Evolutionary conservation across 2,329 filamentous ascomycete species (phyloP), one percentile per base, ranked within the genome.

Genomic region (Pseudogymnoascus sp.): DNA sequence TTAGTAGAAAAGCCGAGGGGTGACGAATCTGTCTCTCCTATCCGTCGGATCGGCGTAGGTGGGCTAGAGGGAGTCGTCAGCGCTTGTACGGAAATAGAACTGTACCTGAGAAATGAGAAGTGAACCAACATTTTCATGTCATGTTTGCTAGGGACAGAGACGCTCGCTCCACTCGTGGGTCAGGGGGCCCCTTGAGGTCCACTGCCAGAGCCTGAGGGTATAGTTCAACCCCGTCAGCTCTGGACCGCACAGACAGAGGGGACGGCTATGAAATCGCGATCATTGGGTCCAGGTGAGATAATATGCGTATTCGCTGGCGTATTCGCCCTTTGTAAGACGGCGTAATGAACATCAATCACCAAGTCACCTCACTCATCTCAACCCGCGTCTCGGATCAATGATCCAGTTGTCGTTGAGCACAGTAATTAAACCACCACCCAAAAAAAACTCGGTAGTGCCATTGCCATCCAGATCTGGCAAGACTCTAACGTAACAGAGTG

Each of bases 31-130:
- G 14, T 45, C 6, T 51, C 48, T 51, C 23, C 21, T 54, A 31
- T 31, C 48, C 48, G 48, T 54, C 25, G 48, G 48, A 54, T 54
- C 48, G 48, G 48, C 48, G 25, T 4, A 6, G 23, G 48, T 54
- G 48, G 48, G 11, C 48, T 25, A 31, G 23, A 28, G 48, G 28
- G 48, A n/a, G 23, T 16, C 48, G 25, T 54, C 23, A 54, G 48
- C 48, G 14, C 48, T 54, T 54, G 48, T 31, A 54, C 48, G 14
- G 48, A 54, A 54, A 54, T 54, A 54, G 48, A 54, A 31, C 48
- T 31, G 3, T 54, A 5, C 14, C 48, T 54, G 23, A 54, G 23
- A 54, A n/a, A 54, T 31, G 23, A 54, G 48, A 54, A 31, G n/a
- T 31, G 28, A 54, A 54, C 48, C 48, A 16, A 31, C 48, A 54